These are phyloP conservation scores for Micromonas commoda DNA, from an alignment of 139 green algal genomes.

Conservation along the genomic window DNA sequence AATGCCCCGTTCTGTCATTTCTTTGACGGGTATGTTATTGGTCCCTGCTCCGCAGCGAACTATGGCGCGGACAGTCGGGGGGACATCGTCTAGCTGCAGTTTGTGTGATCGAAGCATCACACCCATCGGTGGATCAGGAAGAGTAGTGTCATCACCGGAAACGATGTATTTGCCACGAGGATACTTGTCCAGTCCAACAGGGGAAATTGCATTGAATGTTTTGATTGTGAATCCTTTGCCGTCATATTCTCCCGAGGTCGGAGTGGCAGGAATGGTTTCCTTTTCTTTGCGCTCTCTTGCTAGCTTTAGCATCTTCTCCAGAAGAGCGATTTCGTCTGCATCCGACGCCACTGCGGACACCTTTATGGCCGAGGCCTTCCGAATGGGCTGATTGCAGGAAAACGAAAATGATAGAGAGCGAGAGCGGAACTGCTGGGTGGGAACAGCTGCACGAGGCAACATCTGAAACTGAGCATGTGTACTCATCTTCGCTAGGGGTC, in stretches of 20 bases:
- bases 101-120: constrained; percentile 56
- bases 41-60: constrained; percentile 49
- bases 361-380: background rate
- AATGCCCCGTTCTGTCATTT: constrained; percentile 54
- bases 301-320: constrained; percentile 30
- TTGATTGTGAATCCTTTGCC: constrained; percentile 22
- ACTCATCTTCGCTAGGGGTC: background rate
- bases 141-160: constrained; percentile 35
- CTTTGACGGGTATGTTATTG: constrained; percentile 50
- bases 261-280: background rate
- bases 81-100: constrained; percentile 40
- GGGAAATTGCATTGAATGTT: constrained; percentile 52
- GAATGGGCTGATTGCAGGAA: background rate
- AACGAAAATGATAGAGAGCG: background rate
- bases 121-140: constrained; percentile 43
- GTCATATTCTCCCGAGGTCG: background rate
- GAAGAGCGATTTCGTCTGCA: constrained; percentile 23
- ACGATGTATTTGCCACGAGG: constrained; percentile 44
- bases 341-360: background rate
- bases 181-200: constrained; percentile 44
- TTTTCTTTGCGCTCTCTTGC: constrained; percentile 18
- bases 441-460: background rate
- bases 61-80: constrained; percentile 42
- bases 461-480: background rate
- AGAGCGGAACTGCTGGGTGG: background rate